A percentile compares a stretch with the other conserved stretches of the same genome.
These are phyloP conservation scores for Arthrobotrys megalospora DNA, from an alignment of 2,329 filamentous ascomycete genomes.

Conservation along the genomic window DNA sequence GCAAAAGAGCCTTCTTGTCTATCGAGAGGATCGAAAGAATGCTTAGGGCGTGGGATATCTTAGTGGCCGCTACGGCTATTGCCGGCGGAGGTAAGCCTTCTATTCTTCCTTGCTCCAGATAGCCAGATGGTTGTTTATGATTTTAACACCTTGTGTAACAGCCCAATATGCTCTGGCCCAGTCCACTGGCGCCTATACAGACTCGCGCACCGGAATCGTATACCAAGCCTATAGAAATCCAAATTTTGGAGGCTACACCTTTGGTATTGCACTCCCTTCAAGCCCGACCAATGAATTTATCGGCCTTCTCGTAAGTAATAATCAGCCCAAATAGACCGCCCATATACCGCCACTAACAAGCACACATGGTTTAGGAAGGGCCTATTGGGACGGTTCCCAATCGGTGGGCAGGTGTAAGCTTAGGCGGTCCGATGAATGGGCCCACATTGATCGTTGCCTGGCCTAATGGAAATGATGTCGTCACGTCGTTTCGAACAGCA, in stretches of 20 bases:
- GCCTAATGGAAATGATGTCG: constrained; percentile 69
- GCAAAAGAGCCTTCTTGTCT: neutral
- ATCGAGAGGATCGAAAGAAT: constrained; percentile 17
- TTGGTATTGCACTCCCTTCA: constrained; percentile 72
- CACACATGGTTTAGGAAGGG: constrained; percentile 54
- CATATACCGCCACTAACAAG: constrained; percentile 9
- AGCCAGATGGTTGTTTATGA: too few species aligned
- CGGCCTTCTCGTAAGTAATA: constrained; percentile 70
- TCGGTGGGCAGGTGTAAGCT: constrained; percentile 71
- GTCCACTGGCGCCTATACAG: constrained; percentile 66
- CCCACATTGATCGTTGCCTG: constrained; percentile 71
- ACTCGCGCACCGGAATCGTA: constrained; percentile 70
- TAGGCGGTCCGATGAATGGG: constrained; percentile 70
- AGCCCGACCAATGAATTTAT: constrained; percentile 72
- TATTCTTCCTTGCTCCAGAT: neutral
- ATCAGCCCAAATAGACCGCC: neutral
- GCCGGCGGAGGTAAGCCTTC: constrained; percentile 38
- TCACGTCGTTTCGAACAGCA: constrained; percentile 68
- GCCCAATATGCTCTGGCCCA: constrained; percentile 63
- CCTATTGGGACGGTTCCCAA: constrained; percentile 67
- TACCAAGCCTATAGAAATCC: constrained; percentile 68
- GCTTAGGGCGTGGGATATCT: constrained; percentile 38
- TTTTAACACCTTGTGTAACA: constrained; percentile 13
- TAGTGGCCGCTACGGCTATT: constrained; percentile 25
- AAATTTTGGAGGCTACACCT: constrained; percentile 68